A percentile compares a stretch with the other conserved stretches of the same genome.
These are phyloP conservation scores for Diaporthe humulicola DNA, from an alignment of 2,329 filamentous ascomycete genomes.

Conservation along the genomic window DNA sequence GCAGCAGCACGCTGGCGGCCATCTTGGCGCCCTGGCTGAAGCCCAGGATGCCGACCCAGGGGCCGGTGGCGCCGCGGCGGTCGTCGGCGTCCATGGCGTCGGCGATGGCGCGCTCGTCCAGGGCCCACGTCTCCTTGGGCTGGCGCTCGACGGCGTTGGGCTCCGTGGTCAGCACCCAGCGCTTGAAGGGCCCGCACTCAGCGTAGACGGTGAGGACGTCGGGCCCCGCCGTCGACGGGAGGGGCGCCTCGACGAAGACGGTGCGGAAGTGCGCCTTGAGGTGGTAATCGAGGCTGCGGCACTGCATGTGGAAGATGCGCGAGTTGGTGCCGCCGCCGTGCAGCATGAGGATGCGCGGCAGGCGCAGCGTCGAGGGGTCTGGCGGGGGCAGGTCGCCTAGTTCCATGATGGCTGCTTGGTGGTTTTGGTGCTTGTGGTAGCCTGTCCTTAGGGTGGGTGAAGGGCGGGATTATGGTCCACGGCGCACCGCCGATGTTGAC, in stretches of 20 bases:
- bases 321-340: constrained; percentile 83
- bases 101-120: constrained; percentile 53
- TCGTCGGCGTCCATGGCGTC: constrained; percentile 67
- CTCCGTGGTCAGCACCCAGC: constrained; percentile 46
- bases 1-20: constrained; percentile 69
- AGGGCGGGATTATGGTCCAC: neutral
- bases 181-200: constrained; percentile 74
- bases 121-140: constrained; percentile 45
- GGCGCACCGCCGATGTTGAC: neutral
- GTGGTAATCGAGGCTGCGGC: constrained; percentile 63
- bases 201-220: constrained; percentile 76
- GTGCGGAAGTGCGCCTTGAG: constrained; percentile 74
- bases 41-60: constrained; percentile 72
- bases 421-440: neutral
- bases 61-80: constrained; percentile 62
- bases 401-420: constrained; percentile 15
- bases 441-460: neutral
- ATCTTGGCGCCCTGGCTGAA: constrained; percentile 78
- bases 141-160: constrained; percentile 38
- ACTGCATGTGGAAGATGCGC: constrained; percentile 77
- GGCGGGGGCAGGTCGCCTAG: constrained; percentile 59
- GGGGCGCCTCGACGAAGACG: constrained; percentile 80
- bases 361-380: constrained; percentile 47
- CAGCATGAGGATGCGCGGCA: constrained; percentile 82
- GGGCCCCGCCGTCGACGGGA: constrained; percentile 70